Evolutionary conservation across 1,139 yeast genomes (phyloP), one percentile per base, ranked within the genome.

Genomic region (Kazachstania sp.): DNA sequence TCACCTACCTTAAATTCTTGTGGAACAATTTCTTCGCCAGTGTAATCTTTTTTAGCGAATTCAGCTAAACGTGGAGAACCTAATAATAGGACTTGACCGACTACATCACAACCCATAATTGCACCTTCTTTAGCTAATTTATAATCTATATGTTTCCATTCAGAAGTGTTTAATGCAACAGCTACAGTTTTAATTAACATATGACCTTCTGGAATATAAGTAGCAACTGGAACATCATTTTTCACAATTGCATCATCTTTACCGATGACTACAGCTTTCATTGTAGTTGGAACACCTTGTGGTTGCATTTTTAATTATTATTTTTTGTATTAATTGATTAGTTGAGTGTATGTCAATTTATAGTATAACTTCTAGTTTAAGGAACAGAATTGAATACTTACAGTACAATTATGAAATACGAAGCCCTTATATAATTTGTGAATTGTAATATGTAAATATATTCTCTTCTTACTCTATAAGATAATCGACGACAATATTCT

Each of bases 151-250:
- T 80, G 84, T 57, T 81, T 82, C 83, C 84, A 83, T 59, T 85
- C 94, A 16, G 86, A 78, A 36, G 94, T 92, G 59, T 85, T 84
- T 31, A 74, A 70, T 4, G 86, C 88, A 44, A 65, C 74, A 2
- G 90, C 82, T 34, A 67, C 65, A 3, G 79, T 71, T 61, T 78
- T 75, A 52, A 85, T 63, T 37, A 83, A 63, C 15, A 83, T 59
- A 54, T 72, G 71, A 44, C 72, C 70, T 20, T 69, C 71, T 2
- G 60, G 58, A 30, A 74, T 30, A 29, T 20, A 30, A 8, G 35
- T 38, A 11, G 79, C 77, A 13, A 68, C 57, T 1, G 71, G 66
- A 8, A 68, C 63, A 1, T 63, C 59, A n/a, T 51, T 55, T 20
- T 52, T 47, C 28, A 65, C 56, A 12, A 52, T 56, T 2, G 59